Percentiles rank a stretch among this genome's conserved stretches.
phyloP scores from a whole-genome alignment of 257 asterid species.

The Hygrophila difformis region DNA sequence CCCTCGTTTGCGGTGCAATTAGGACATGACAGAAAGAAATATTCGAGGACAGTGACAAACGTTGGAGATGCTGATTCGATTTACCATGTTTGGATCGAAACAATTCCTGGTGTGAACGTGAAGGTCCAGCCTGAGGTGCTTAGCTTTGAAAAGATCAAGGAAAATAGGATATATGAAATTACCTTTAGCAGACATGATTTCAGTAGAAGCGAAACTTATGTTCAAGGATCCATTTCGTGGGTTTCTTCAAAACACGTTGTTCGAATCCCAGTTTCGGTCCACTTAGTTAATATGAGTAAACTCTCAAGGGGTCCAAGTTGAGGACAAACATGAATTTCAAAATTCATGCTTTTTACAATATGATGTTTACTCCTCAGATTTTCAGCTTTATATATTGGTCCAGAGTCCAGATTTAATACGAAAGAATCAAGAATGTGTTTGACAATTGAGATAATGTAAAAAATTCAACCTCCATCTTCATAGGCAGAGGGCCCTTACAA shows the following conservation, averaged over 20 bases:
- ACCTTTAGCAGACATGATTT: slow-evolving; percentile 15
- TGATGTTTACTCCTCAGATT: too few species aligned
- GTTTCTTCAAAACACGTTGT: slow-evolving; percentile 23
- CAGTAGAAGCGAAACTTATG: neutral
- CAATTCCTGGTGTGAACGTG: neutral
- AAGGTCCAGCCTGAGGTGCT: slow-evolving; percentile 11
- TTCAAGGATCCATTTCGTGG: slow-evolving; percentile 29
- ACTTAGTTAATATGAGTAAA: too few species aligned
- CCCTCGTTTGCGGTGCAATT: neutral
- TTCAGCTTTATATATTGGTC: too few species aligned
- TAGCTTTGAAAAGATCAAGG: slow-evolving; percentile 7
- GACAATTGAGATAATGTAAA: too few species aligned
- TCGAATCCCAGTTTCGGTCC: slow-evolving; percentile 25
- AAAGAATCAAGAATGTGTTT: too few species aligned
- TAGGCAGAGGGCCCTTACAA: too few species aligned
- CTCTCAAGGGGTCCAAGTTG: too few species aligned
- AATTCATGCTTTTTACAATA: too few species aligned
- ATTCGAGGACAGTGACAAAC: slow-evolving; percentile 19
- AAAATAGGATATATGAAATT: slow-evolving; percentile 18
- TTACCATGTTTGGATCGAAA: neutral
- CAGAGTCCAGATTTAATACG: too few species aligned
- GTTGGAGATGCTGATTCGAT: slow-evolving; percentile 11
- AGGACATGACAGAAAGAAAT: neutral
- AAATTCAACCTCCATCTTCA: too few species aligned
- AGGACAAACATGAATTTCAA: too few species aligned